These are phyloP conservation scores for Mycena galopus DNA, from an alignment of 768 basidiomycete species.

Conservation along the genomic window DNA sequence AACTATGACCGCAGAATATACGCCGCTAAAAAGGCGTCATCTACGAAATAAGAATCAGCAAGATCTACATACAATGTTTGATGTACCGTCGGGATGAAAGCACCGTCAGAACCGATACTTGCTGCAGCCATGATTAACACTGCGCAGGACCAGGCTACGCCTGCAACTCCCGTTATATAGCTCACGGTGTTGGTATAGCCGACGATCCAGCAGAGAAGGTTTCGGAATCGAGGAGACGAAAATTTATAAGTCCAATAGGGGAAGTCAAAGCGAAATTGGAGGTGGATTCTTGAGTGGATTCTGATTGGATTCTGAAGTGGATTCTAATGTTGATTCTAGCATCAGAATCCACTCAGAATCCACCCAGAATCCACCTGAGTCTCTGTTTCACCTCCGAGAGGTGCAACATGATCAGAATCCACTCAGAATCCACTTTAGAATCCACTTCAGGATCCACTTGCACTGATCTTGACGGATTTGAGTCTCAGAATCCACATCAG, in stretches of 20 bases:
- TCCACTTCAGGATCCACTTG: too few species aligned
- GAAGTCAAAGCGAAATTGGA: too few species aligned
- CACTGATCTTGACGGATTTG: too few species aligned
- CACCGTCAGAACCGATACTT: conserved; percentile 62
- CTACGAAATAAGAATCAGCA: not conserved
- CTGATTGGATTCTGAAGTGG: too few species aligned
- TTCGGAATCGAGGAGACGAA: conserved; percentile 57
- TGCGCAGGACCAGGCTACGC: conserved; percentile 77
- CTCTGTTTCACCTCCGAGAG: too few species aligned
- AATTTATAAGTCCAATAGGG: conserved; percentile 66
- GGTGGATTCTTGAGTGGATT: too few species aligned
- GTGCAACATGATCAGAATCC: too few species aligned
- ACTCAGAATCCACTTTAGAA: too few species aligned
- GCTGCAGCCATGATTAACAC: conserved; percentile 75
- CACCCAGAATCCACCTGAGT: too few species aligned
- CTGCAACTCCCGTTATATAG: conserved; percentile 63
- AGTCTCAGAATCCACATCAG: too few species aligned
- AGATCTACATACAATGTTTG: not conserved
- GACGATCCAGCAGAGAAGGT: conserved; percentile 65
- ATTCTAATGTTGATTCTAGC: too few species aligned
- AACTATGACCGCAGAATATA: conserved; percentile 71
- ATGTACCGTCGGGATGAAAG: conserved; percentile 55
- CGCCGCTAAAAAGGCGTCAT: conserved; percentile 57
- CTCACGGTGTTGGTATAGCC: conserved; percentile 64
- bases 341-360: too few species aligned